Evolutionary conservation across 306 rosid genomes (phyloP).

Genomic region (Cicer pinnatifidum): DNA sequence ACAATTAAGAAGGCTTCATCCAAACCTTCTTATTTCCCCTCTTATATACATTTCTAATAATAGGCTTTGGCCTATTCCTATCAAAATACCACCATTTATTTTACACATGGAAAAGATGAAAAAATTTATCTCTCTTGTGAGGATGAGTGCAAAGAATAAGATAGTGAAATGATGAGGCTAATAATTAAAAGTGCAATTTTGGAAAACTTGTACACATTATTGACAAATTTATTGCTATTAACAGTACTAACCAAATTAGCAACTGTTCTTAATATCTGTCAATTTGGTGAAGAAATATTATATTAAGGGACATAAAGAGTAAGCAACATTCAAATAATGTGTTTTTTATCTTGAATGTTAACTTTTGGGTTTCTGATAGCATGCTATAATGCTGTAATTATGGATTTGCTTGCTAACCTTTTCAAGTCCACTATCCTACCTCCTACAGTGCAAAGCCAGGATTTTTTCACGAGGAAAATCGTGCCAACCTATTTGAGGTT

Average conservation of each 20-base stretch:
- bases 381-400: constrained; percentile 14
- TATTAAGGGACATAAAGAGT: neutral
- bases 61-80: too few species aligned
- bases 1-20: too few species aligned
- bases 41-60: too few species aligned
- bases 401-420: constrained; percentile 43
- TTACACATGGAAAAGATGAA: neutral
- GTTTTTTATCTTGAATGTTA: constrained; percentile 23
- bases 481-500: constrained; percentile 88
- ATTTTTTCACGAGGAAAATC: constrained; percentile 88
- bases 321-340: constrained; percentile 35
- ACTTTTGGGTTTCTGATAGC: constrained; percentile 5
- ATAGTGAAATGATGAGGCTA: neutral
- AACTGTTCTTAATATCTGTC: neutral
- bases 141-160: neutral
- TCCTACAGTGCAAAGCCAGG: constrained; percentile 91
- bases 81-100: neutral
- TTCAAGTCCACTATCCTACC: constrained; percentile 46
- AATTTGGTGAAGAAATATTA: neutral
- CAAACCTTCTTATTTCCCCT: too few species aligned
- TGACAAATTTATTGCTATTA: constrained; percentile 2
- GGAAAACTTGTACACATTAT: neutral
- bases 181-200: neutral
- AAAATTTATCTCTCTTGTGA: neutral
- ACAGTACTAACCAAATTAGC: neutral